Conservation (phyloP, 176 grass and related monocot species). For the Lolium multiflorum region DNA sequence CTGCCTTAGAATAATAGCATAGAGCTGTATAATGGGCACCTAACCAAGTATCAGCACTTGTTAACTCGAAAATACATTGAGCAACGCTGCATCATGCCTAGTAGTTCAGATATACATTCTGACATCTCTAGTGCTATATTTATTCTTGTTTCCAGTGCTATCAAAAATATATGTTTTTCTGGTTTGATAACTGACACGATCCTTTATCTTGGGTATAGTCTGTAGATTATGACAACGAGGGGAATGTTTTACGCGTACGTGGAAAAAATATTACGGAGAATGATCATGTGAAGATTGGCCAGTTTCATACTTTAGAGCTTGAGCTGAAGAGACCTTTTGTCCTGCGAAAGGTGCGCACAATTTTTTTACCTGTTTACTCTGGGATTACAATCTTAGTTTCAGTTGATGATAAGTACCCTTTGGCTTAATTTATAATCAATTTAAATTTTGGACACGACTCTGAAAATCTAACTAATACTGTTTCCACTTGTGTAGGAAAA, state of each 20-base stretch:
- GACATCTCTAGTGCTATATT: not conserved
- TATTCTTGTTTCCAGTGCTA: constrained; percentile 20
- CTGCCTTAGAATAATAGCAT: not conserved
- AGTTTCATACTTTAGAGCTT: constrained; percentile 94
- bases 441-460: constrained; percentile 5
- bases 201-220: constrained; percentile 54
- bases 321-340: constrained; percentile 81
- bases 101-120: not conserved
- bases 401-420: not conserved
- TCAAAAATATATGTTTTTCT: not conserved
- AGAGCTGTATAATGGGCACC: not conserved
- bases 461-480: not conserved
- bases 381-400: not conserved
- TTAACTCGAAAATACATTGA: not conserved
- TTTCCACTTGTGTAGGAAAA: constrained; percentile 58
- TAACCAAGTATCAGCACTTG: constrained; percentile 6
- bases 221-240: constrained; percentile 96
- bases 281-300: constrained; percentile 93
- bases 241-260: constrained; percentile 76
- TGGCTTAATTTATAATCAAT: constrained; percentile 24
- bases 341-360: constrained; percentile 73
- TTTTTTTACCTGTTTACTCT: constrained; percentile 16
- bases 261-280: constrained; percentile 93
- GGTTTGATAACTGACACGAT: not conserved
- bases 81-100: not conserved